Evolutionary conservation across 2,329 filamentous ascomycete genomes (phyloP), one percentile per base, ranked within the genome.

Genomic region (Botrytis deweyae): DNA sequence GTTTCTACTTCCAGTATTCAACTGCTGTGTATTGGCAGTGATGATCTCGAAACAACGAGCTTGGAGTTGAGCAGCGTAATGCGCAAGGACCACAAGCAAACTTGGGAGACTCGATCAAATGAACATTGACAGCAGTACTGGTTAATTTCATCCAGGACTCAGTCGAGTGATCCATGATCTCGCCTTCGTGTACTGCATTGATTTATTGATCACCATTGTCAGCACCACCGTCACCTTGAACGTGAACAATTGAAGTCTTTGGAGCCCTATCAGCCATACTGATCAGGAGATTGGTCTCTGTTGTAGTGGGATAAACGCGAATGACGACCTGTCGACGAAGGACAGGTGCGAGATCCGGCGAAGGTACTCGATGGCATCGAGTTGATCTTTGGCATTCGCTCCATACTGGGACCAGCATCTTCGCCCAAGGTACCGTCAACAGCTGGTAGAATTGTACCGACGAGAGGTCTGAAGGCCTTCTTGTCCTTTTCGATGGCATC

Each of bases 1-100:
- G 2, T 12, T 9, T 5, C 18, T 9, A 18, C 3, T 1, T 2
- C 0, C 0, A 12, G 16, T 4, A 4, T 22, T 33, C 4, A 61
- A 33, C 8, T 61, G 8, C 5, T 4, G 18, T 4, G 16, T 36
- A 10, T 36, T 61, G 7, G 29, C 9, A 22, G 58, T 61, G n/a
- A 36, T 0, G 18, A 36, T 36, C 7, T 12, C 14, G 0, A 61
- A 61, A 6, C 7, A 59, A 20, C n/a, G 29, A 2, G 29, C 29
- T 29, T 29, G 29, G 29, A 29, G 29, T 29, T 29, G 29, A 29
- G 29, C 29, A 29, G 29, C 29, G 29, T 29, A 29, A 29, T 29
- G 29, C 29, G 29, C 29, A 29, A 29, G 29, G 29, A 29, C 29
- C 29, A 29, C 2, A 29, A 29, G 29, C 29, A 29, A 29, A 29